Evolutionary conservation across 164 flowering plant species (phyloP), one percentile per base, ranked within the genome.

Genomic region (Santalum album): DNA sequence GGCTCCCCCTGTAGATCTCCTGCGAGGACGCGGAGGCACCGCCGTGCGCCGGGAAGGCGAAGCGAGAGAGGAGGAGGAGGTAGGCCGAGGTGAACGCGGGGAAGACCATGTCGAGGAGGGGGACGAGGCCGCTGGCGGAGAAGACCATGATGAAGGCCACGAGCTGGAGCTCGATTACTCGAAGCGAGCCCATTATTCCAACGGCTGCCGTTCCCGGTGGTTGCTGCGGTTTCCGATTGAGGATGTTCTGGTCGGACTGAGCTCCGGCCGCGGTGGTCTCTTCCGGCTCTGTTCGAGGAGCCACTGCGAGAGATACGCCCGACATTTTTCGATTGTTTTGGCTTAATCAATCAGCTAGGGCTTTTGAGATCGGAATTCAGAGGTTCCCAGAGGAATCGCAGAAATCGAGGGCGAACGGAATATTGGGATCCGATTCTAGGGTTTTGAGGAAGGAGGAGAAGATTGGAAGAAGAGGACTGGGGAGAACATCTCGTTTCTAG

Each of bases 91-190:
- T 54, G 42, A 89, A 73, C 25, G 80, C 87, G 0, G 99, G 99
- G 72, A 80, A 92, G 4, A 71, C 34, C 12, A 92, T 69, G 69
- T 92, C 96, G 24, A 83, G 45, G 29, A 92, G 68, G 1, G 99
- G 94, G 55, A 92, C 96, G 4, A 92, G 85, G 9, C 99, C 99
- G 49, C 96, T 92, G 0, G 69, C 86, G 1, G 96, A 92, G 74
- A 92, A 86, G 3, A 92, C 96, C 89, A 88, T 81, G 15, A 92
- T 86, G 81, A 92, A 92, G 15, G 94, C 96, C 11, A 92, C 96
- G 10, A 92, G 76, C 58, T 92, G 98, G 15, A 92, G 83, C 34
- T 92, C 98, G 22, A 88, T 86, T 0, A 88, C 83, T 1, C 94
- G 84, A 22, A 92, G 72, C 0, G 98, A 88, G 0, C 96, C 91